Evolutionary conservation across 305 asterid species (phyloP).

Genomic region (Fraxinus velutina): DNA sequence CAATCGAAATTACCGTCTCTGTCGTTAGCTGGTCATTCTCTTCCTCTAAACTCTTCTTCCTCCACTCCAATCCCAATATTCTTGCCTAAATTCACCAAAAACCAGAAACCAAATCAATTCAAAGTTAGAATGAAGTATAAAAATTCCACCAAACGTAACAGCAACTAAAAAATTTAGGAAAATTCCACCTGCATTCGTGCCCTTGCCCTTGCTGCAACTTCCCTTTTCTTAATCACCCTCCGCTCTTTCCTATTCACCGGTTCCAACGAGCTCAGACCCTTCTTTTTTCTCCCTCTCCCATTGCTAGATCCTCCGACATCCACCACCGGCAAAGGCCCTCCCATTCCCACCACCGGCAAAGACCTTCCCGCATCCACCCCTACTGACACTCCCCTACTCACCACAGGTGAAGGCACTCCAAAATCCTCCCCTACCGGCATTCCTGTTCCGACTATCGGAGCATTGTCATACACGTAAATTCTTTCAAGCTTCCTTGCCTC

Average conservation of each 20-base stretch:
- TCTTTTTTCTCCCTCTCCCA: conserved; percentile 41
- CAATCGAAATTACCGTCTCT: conserved; percentile 54
- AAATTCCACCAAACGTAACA: conserved; percentile 6
- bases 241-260: conserved; percentile 62
- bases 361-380: neutral
- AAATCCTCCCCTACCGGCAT: conserved; percentile 14
- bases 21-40: conserved; percentile 61
- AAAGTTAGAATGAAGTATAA: neutral
- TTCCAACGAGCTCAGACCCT: conserved; percentile 57
- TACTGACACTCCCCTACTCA: neutral
- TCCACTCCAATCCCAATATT: conserved; percentile 58
- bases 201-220: conserved; percentile 78
- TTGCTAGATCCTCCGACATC: conserved; percentile 40
- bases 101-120: neutral
- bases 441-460: conserved; percentile 28
- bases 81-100: conserved; percentile 53
- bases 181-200: conserved; percentile 73
- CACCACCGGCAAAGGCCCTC: conserved; percentile 7
- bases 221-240: conserved; percentile 84
- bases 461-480: conserved; percentile 34
- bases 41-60: conserved; percentile 70
- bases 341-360: conserved; percentile 21
- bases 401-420: neutral
- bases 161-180: neutral
- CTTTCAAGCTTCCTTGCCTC: conserved; percentile 38